phyloP scores from a whole-genome alignment of 805 yeast genomes.

The Kazachstania bromeliacearum region DNA sequence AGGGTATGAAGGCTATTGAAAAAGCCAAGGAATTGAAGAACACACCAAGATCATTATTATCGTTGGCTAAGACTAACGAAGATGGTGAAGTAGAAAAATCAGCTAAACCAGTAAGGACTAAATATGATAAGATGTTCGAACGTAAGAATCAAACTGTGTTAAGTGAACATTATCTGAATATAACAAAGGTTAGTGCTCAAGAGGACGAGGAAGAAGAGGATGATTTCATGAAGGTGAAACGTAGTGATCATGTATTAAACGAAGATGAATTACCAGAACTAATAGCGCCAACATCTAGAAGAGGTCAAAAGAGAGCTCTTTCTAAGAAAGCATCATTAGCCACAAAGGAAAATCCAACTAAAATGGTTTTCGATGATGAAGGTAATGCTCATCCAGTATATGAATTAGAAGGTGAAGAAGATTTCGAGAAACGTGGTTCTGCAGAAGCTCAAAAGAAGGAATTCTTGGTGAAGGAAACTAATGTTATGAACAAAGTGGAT shows the following conservation, averaged over 20 bases:
- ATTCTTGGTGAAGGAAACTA: constrained; percentile 58
- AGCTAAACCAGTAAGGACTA: constrained; percentile 52
- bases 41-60: constrained; percentile 59
- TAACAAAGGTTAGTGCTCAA: constrained; percentile 43
- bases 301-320: constrained; percentile 76
- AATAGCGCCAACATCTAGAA: constrained; percentile 61
- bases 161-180: constrained; percentile 75
- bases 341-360: constrained; percentile 59
- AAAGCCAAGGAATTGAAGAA: constrained; percentile 67
- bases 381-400: constrained; percentile 88
- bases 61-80: constrained; percentile 46
- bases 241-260: constrained; percentile 60
- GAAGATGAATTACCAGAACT: constrained; percentile 60
- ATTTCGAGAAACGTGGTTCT: constrained; percentile 62
- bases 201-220: constrained; percentile 48
- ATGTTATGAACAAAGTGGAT: constrained; percentile 64
- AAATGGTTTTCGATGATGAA: constrained; percentile 84
- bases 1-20: constrained; percentile 36
- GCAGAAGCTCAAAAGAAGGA: constrained; percentile 58
- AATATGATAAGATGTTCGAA: constrained; percentile 92
- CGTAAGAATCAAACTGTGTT: constrained; percentile 87
- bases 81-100: constrained; percentile 48
- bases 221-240: constrained; percentile 73
- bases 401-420: constrained; percentile 84
- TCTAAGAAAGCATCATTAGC: constrained; percentile 69